These are phyloP conservation scores for Phalaenopsis equestris DNA, from an alignment of 106 monocot species.

Conservation along the genomic window DNA sequence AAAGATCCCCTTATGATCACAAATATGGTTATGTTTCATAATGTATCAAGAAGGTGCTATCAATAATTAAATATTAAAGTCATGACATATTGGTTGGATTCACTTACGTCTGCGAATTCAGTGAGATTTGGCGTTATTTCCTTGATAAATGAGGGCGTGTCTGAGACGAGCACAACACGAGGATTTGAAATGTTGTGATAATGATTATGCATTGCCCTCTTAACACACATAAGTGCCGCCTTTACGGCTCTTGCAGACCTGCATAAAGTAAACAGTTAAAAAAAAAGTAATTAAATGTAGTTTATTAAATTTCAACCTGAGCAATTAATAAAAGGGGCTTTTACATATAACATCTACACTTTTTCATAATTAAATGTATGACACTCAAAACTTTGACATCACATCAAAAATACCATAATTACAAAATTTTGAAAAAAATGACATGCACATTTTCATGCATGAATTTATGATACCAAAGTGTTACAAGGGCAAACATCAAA, in stretches of 20 bases:
- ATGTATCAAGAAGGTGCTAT: neutral
- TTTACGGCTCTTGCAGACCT: conserved; percentile 76
- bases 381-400: too few relatives aligned
- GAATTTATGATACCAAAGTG: too few relatives aligned
- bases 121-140: conserved; percentile 53
- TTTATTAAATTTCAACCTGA: neutral
- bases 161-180: conserved; percentile 73
- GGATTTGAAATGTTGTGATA: conserved; percentile 26
- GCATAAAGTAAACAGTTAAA: conserved; percentile 4
- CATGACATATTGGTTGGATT: neutral
- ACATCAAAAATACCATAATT: too few relatives aligned
- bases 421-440: too few relatives aligned
- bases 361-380: too few relatives aligned
- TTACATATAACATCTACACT: too few relatives aligned
- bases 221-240: conserved; percentile 70
- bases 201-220: conserved; percentile 33
- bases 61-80: neutral
- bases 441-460: too few relatives aligned
- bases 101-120: conserved; percentile 59
- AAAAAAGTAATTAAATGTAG: neutral
- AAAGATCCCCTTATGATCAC: neutral
- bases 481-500: too few relatives aligned
- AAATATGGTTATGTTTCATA: neutral
- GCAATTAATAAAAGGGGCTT: neutral
- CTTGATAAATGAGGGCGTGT: conserved; percentile 72